Base-by-base conservation (phyloP, 768 basidiomycete species). In the Neoboletus magnificus region DNA sequence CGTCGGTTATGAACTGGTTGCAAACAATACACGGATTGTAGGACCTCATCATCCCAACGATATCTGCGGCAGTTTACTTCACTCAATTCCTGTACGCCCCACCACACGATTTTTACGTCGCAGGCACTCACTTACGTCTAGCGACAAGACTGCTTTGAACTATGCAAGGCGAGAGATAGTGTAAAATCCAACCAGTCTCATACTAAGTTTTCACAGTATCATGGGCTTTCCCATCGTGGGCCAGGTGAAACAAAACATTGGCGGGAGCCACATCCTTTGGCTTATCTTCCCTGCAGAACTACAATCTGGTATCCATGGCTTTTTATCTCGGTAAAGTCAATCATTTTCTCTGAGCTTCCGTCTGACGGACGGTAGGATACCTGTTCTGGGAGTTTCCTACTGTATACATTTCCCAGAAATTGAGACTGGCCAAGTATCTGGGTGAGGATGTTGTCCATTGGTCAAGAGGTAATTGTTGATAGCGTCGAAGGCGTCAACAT, bases 131-230 rank as follows among this genome's bases (percentile, higher is more conserved):
- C 43, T 18, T 53, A 4, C 37, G 33, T 54, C 6, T 54, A 85
- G 84, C 55, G 86, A 87, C 66, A 88, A 87, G 74, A 85, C 84
- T 5, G 81, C 83, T 13, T 65, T 86, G 37, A 86, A 85, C 64
- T 86, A 86, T 74, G 85, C 85, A n/a, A 84, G 82, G 83, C 79
- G 57, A 27, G 66, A 52, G 12, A 40, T 22, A 20, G 18, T 13
- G 4, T 27, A n/a, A 20, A 22, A 20, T 9, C 18, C 13, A 0
- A 36, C 23, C 5, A 20, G 8, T 9, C 6, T 27, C 41, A 25
- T 47, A 33, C 48, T 50, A 25, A 70, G 11, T 9, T 52, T 59
- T 27, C 25, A 11, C 48, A 83, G 82, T 59, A 79, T 87, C 56
- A 85, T 86, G 84, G 82, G 81, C 3, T 74, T 88, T 42, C 85